Conservation (phyloP, 768 basidiomycete genomes). For the Suillus plorans region DNA sequence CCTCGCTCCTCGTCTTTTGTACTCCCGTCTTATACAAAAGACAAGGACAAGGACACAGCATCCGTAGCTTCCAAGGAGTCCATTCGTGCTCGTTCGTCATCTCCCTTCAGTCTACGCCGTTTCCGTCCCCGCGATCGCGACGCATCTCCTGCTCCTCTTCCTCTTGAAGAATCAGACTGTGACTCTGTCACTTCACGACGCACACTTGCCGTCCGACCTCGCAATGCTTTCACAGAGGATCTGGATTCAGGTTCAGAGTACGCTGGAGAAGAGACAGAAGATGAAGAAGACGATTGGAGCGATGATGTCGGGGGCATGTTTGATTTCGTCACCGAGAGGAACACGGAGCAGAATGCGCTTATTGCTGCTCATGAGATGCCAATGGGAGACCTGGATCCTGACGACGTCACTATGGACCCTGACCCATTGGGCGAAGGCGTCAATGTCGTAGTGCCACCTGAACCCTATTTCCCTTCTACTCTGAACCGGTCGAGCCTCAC, state of each 20-base stretch:
- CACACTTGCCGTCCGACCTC: slow-evolving; percentile 49
- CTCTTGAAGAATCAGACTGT: slow-evolving; percentile 55
- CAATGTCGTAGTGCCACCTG: slow-evolving; percentile 81
- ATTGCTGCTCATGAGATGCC: slow-evolving; percentile 30
- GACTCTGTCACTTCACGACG: slow-evolving; percentile 35
- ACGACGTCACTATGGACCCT: slow-evolving; percentile 56
- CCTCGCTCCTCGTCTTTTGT: slow-evolving; percentile 51
- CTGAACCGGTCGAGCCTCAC: slow-evolving; percentile 54
- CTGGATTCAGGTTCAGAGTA: slow-evolving; percentile 67
- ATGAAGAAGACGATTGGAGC: slow-evolving; percentile 60
- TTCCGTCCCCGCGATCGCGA: slow-evolving; percentile 59
- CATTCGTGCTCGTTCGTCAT: slow-evolving; percentile 70
- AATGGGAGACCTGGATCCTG: slow-evolving; percentile 34
- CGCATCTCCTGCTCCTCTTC: slow-evolving; percentile 54
- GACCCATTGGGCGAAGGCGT: slow-evolving; percentile 93
- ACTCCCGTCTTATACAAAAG: slow-evolving; percentile 32
- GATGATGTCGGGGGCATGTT: slow-evolving; percentile 56
- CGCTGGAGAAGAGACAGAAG: slow-evolving; percentile 46
- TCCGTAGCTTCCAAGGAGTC: slow-evolving; percentile 47
- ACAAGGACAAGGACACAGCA: slow-evolving; percentile 32
- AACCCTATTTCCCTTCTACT: slow-evolving; percentile 79
- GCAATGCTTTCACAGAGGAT: slow-evolving; percentile 61
- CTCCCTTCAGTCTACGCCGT: slow-evolving; percentile 77
- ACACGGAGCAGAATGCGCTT: slow-evolving; percentile 82
- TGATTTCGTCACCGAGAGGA: slow-evolving; percentile 81